Evolutionary conservation across 2,329 filamentous ascomycete genomes (phyloP), one percentile per base, ranked within the genome.

Genomic region (Stagonosporopsis tanaceti): DNA sequence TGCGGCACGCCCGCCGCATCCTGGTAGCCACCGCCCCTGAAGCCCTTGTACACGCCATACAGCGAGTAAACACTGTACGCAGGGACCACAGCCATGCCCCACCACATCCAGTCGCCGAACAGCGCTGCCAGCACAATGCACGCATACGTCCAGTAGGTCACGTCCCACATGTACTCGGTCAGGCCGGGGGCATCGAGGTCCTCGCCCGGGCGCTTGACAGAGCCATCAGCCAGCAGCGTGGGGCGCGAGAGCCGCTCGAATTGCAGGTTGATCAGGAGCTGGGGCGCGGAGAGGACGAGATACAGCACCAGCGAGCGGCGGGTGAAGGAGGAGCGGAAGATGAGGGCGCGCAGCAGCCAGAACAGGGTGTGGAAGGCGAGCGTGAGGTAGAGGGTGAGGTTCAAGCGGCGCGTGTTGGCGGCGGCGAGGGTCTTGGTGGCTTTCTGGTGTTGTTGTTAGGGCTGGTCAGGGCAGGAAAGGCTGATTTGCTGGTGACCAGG

Each of bases 141-240:
- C 11, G 86, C 88, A 89, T 93, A 97, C 0, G 93, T 97, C 80
- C 96, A 92, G 86, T 97, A 98, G 50, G 97, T 82, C 47, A 97
- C 86, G 79, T 99, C 95, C 85, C 96, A 99, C 90, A 98, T 92
- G 82, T 96, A 98, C 79, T 97, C 95, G 11, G 94, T 98, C 81
- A 99, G 80, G 4, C 95, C 95, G 32, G 89, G 85, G 9, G 92
- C 91, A 50, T 90, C 87, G 48, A 99, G 85, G 76, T 99, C 95
- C 75, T 98, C 93, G 40, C 95, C 94, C 0, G 91, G 82, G 30
- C 84, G 87, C 74, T 86, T 88, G 60, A 98, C 82, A n/a, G 88
- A 83, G 57, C 76, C 77, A 50, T 69, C 64, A 22, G 87, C 75
- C 64, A 87, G 86, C 73, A 89, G 91, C 59, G 82, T 88, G 24